These are phyloP conservation scores for Furcasterigmium furcatum DNA, from an alignment of 2,329 filamentous ascomycete species.

Conservation along the genomic window DNA sequence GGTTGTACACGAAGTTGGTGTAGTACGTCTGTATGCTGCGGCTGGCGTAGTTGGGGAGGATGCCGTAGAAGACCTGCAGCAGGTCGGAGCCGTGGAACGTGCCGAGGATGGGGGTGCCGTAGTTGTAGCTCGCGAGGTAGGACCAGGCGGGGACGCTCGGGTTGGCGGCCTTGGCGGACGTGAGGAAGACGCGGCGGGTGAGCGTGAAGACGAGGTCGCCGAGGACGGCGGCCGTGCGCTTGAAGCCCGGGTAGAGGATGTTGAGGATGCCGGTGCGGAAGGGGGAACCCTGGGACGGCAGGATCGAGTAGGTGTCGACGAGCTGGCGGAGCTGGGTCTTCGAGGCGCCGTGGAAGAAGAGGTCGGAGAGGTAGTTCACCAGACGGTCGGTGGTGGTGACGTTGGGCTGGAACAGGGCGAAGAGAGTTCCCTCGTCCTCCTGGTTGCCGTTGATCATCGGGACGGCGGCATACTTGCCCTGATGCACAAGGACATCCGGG, in stretches of 20 bases:
- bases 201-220: constrained; percentile 76
- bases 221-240: constrained; percentile 70
- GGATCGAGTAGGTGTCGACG: constrained; percentile 60
- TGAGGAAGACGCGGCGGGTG: constrained; percentile 62
- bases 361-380: constrained; percentile 54
- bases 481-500: constrained; percentile 53
- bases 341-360: constrained; percentile 59
- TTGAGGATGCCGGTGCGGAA: constrained; percentile 69
- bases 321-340: constrained; percentile 48
- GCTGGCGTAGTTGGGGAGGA: constrained; percentile 60
- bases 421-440: constrained; percentile 78
- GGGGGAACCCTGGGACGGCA: constrained; percentile 59
- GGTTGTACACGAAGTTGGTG: constrained; percentile 65
- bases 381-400: constrained; percentile 59
- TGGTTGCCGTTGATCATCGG: constrained; percentile 65
- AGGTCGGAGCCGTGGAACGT: constrained; percentile 74
- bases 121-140: constrained; percentile 70
- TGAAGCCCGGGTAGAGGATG: constrained; percentile 73
- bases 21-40: constrained; percentile 65
- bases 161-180: constrained; percentile 37
- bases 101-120: constrained; percentile 68
- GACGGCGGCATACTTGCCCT: constrained; percentile 46
- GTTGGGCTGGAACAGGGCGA: constrained; percentile 67
- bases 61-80: constrained; percentile 64
- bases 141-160: constrained; percentile 67